A percentile compares a stretch with the other conserved stretches of the same genome.
Conservation (phyloP, 306 rosid genomes). For the Ochetophila trinervis region DNA sequence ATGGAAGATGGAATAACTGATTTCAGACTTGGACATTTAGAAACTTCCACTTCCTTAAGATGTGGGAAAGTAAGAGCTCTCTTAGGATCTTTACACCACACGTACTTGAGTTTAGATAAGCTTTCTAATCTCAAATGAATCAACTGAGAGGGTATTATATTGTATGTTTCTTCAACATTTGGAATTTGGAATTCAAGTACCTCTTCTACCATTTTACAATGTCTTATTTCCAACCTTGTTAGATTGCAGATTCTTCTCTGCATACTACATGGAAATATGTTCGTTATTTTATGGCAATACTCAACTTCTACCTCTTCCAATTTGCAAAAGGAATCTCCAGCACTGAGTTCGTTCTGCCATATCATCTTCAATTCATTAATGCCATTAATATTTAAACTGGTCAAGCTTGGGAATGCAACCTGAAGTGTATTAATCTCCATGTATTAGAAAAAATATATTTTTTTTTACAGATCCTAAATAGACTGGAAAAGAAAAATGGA, state of each 20-base stretch:
- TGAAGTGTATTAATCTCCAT: not conserved
- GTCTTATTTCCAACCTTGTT: not conserved
- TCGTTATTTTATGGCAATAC: too few relatives aligned
- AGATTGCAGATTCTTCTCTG: constrained; percentile 1
- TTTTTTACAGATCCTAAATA: too few relatives aligned
- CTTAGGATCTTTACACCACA: constrained; percentile 10
- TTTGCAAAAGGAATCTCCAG: constrained; percentile 4
- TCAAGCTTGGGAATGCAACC: constrained; percentile 13
- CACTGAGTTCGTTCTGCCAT: constrained; percentile 1
- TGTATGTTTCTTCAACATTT: not conserved
- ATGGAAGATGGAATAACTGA: constrained; percentile 9
- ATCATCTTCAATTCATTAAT: constrained; percentile 13
- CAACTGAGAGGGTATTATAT: not conserved
- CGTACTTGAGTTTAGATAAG: constrained; percentile 12
- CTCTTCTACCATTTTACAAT: constrained; percentile 7
- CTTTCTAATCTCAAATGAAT: not conserved
- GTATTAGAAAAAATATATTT: too few relatives aligned
- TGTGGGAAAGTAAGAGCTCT: not conserved
- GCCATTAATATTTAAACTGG: not conserved
- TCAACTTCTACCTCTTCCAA: not conserved
- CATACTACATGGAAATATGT: too few relatives aligned
- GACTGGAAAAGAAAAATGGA: too few relatives aligned
- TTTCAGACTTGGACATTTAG: not conserved
- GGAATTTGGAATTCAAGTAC: constrained; percentile 1
- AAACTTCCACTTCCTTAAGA: not conserved